Conservation (phyloP, 2,329 filamentous ascomycete species). For the Nannizzia gypsea region DNA sequence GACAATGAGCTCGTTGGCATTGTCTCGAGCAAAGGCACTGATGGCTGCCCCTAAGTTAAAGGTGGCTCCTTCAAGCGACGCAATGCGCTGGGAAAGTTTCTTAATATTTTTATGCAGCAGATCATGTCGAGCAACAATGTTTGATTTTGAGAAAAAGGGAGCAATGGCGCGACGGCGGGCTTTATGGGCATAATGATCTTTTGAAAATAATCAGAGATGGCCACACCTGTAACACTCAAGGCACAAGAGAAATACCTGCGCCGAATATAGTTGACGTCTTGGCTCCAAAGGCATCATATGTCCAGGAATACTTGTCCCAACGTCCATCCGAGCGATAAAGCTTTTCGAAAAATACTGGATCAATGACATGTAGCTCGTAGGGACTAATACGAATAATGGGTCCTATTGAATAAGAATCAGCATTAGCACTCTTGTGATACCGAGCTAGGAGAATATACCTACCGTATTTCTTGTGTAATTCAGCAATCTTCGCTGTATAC, state of each 20-base stretch:
- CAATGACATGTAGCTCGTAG: constrained; percentile 16
- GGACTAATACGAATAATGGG: constrained; percentile 18
- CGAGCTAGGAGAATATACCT: neutral
- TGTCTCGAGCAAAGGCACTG: constrained; percentile 11
- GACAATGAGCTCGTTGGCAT: constrained; percentile 13
- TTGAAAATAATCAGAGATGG: neutral
- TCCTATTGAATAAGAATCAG: constrained; percentile 6
- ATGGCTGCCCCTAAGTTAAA: neutral
- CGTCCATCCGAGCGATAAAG: neutral
- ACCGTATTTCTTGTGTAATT: constrained; percentile 22
- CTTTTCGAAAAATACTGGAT: constrained; percentile 10
- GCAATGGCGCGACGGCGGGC: constrained; percentile 21
- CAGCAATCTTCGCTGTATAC: constrained; percentile 18
- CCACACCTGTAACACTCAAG: neutral
- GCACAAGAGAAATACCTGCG: neutral
- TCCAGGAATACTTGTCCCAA: neutral
- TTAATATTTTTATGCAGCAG: neutral
- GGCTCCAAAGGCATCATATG: neutral
- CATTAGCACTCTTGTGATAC: neutral
- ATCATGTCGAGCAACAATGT: neutral
- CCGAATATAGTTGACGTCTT: constrained; percentile 8
- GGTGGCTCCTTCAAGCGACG: neutral
- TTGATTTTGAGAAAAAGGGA: constrained; percentile 20
- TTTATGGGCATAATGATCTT: constrained; percentile 21
- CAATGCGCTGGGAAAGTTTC: neutral